Conservation (phyloP, 2,329 filamentous ascomycete species). For the Trichothecium roseum region DNA sequence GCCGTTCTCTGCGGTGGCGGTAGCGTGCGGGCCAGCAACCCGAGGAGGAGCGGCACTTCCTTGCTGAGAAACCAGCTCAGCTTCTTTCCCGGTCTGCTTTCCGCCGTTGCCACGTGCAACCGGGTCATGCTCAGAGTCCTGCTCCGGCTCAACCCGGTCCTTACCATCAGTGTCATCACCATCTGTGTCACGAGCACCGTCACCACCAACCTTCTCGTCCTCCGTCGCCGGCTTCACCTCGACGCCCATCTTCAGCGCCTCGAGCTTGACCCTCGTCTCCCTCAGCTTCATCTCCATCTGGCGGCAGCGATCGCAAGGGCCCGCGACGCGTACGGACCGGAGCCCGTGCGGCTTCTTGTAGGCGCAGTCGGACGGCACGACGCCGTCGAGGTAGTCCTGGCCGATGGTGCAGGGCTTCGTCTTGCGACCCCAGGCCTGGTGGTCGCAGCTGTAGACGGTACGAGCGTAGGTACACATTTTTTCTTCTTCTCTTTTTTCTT, state of each 20-base stretch:
- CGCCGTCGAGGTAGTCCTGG: constrained; percentile 7
- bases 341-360: constrained; percentile 11
- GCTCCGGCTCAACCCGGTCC: too few species aligned
- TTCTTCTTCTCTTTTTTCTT: neutral
- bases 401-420: constrained; percentile 11
- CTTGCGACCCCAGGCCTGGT: constrained; percentile 15
- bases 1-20: too few species aligned
- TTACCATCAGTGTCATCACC: too few species aligned
- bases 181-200: too few species aligned
- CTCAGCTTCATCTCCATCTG: constrained; percentile 9
- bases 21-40: too few species aligned
- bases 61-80: too few species aligned
- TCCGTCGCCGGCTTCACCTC: too few species aligned
- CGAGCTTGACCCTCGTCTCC: constrained; percentile 8
- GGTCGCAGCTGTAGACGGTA: constrained; percentile 14
- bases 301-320: constrained; percentile 14
- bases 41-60: too few species aligned
- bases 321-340: constrained; percentile 10
- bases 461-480: constrained; percentile 18
- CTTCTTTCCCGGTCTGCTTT: too few species aligned
- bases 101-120: too few species aligned
- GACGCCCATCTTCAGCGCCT: constrained; percentile 3
- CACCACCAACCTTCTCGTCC: too few species aligned
- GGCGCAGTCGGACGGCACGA: constrained; percentile 9
- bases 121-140: too few species aligned